Percentiles rank a stretch among this genome's conserved stretches.
Conservation (phyloP, 495 filamentous ascomycete genomes). For the Astrocystis sublimbata region DNA sequence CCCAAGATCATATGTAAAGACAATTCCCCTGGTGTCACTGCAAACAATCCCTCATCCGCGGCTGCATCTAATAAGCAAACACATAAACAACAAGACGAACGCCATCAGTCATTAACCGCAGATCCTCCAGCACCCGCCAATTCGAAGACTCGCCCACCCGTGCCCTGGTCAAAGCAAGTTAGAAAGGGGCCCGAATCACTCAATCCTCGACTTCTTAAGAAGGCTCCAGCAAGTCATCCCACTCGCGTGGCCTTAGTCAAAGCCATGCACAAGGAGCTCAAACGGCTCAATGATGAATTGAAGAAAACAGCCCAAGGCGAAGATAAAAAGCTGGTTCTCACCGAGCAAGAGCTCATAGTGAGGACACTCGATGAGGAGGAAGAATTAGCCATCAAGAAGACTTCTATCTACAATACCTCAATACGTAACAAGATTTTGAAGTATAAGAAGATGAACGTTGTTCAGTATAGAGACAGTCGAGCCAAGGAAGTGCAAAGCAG, state of each 20-base stretch:
- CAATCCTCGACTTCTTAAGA: constrained; percentile 77
- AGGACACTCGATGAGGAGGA: constrained; percentile 86
- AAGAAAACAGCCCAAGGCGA: constrained; percentile 51
- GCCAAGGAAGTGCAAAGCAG: constrained; percentile 19
- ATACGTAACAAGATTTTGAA: constrained; percentile 76
- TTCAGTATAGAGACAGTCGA: constrained; percentile 63
- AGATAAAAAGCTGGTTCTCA: constrained; percentile 55
- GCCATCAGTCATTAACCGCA: not conserved
- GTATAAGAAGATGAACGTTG: constrained; percentile 68
- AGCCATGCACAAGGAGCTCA: constrained; percentile 72
- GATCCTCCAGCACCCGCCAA: constrained; percentile 11
- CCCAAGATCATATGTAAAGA: not conserved
- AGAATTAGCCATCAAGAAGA: constrained; percentile 64
- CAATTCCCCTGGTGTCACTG: not conserved
- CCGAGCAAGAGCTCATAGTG: constrained; percentile 68
- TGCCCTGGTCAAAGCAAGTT: constrained; percentile 4
- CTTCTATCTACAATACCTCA: constrained; percentile 72
- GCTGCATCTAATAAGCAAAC: not conserved
- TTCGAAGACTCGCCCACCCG: not conserved
- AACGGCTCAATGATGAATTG: constrained; percentile 66
- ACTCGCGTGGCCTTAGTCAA: constrained; percentile 67
- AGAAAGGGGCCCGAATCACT: constrained; percentile 53
- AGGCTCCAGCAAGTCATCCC: constrained; percentile 68
- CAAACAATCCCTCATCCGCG: not conserved
- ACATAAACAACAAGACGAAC: not conserved